A percentile compares a stretch with the other conserved stretches of the same genome.
Evolutionary conservation across 352 stramenopile genomes (phyloP).

Genomic region (Phytopythium oedochilum): DNA sequence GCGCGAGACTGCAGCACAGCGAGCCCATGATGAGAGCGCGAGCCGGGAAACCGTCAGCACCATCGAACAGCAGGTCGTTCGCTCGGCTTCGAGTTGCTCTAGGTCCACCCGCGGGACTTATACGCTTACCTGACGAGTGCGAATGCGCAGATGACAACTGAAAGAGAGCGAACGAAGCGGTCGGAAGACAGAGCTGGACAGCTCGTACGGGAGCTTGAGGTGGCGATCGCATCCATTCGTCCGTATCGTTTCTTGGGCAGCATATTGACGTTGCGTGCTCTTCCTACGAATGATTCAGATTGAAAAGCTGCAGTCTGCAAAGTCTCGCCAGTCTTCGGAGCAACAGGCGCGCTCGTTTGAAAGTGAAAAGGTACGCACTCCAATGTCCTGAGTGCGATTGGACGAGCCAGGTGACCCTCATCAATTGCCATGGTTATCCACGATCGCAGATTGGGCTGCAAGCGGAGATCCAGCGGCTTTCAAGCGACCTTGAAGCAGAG

Average conservation of each 20-base stretch:
- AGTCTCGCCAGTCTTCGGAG: not conserved
- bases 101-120: too few species aligned
- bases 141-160: not conserved
- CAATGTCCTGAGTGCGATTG: not conserved
- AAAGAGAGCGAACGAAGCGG: not conserved
- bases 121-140: too few species aligned
- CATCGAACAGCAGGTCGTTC: constrained; percentile 29
- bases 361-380: not conserved
- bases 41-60: constrained; percentile 19
- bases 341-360: not conserved
- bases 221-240: not conserved
- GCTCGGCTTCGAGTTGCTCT: too few species aligned
- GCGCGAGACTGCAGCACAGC: constrained; percentile 30
- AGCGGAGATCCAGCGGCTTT: constrained; percentile 21
- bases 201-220: not conserved
- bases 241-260: not conserved
- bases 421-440: too few species aligned
- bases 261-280: too few species aligned
- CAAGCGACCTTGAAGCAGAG: constrained; percentile 20
- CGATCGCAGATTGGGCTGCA: constrained; percentile 22
- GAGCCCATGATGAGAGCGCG: constrained; percentile 13
- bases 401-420: too few species aligned
- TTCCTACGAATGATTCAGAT: not conserved
- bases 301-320: not conserved
- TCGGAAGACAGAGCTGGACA: not conserved